Evolutionary conservation across 2,329 filamentous ascomycete species (phyloP), one percentile per base, ranked within the genome.

Genomic region (Verticillium tricorpus): DNA sequence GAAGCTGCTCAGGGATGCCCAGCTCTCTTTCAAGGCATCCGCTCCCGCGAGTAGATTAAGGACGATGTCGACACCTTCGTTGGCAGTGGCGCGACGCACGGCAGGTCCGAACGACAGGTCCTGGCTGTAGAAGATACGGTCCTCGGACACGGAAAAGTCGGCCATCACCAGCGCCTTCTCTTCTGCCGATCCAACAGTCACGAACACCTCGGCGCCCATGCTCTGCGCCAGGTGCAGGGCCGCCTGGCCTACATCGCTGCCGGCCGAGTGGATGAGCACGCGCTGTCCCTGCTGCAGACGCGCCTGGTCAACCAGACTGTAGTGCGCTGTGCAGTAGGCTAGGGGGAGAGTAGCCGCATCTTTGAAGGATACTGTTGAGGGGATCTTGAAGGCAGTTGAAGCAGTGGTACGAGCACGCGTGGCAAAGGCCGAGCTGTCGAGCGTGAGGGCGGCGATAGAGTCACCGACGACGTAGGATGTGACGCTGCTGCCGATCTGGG

Each of bases 11-110:
- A 84, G 68, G 58, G 76, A 79, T 3, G 73, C 71, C 77, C 76
- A 81, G 0, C 78, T 77, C 50, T 77, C 76, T 3, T 72, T 71
- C 2, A 81, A 66, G 1, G 72, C 67, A 15, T 56, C 77, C 75
- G 2, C 75, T 76, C 71, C 74, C 76, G 31, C 77, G 75, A 79
- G 67, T 1, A 75, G 74, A 65, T 79, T 80, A 5, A 81, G 69
- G 0, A 78, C 76, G 0, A 77, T 58, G 52, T 78, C 73, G 12
- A 77, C 74, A 25, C 77, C 74, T 3, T 62, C 59, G 9, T 70
- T 65, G 9, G 64, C 57, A 1, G 73, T 77, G 3, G 65, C 65
- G 1, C 58, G 31, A 59, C 71, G 63, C 2, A 77, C 60, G 0
- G 68, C 69, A 1, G 67, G 57, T 0, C 65, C 63, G 57, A 79